Base-by-base conservation (phyloP, 1,139 yeast genomes). In the Scheffersomyces lignicola region DNA sequence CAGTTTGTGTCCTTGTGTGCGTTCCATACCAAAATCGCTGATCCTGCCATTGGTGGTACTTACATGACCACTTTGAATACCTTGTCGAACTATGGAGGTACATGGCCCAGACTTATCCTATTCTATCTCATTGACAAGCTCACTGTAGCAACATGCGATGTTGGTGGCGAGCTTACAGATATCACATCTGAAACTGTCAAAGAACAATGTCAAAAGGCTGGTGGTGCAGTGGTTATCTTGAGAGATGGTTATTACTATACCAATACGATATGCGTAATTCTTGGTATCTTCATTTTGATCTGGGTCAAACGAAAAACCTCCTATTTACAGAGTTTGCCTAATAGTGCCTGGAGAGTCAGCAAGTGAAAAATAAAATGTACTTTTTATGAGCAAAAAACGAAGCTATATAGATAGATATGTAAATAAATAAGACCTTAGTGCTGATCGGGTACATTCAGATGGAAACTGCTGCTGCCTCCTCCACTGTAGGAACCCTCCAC, bases 61-160 rank as follows among this genome's bases (percentile, higher is more conserved):
- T 92, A 92, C 58, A 92, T 94, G 97, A 92, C 98, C 0, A 83
- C 96, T 1, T 68, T 92, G 38, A 94, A 94, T 60, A 92, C 99
- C 0, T 69, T 92, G 34, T 82, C 95, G 24, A 92, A 92, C 54
- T 73, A 90, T 39, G 99, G 99, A 23, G 99, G 98, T 4, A 94
- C 95, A 18, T 94, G 98, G 98, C 98, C 99, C 0, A 73, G 90
- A 39, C 66, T 88, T 17, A 67, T 92, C 31, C 81, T 90, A 5
- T 73, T 89, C 49, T 77, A 72, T 42, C 70, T 89, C 56, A 92
- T 94, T 39, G 97, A 90, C 58, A 74, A 71, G 47, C 76, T 89
- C 44, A 86, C 97, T 0, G 49, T 61, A 3, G 78, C 89, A 1
- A 56, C 68, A 21, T 90, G 97, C 60, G 20, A 23, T 2, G 40